Conservation (phyloP, 2,329 filamentous ascomycete species). For the Pseudocercospora eumusae region DNA sequence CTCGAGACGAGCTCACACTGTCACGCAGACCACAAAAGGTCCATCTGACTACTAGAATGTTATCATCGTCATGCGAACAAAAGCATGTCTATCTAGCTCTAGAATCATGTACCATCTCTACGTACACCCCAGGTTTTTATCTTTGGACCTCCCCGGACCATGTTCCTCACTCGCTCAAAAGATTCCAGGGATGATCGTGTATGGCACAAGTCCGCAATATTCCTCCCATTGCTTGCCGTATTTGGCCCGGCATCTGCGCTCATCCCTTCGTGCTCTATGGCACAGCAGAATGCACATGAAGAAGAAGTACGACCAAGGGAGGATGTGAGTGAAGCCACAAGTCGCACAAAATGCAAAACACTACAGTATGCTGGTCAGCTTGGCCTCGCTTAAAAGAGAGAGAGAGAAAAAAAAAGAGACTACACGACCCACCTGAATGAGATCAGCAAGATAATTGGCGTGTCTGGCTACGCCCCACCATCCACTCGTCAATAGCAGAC, state of each 20-base stretch:
- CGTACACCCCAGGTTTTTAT: too few species aligned
- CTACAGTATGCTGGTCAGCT: conserved; percentile 17
- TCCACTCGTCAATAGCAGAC: conserved; percentile 25
- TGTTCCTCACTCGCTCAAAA: conserved; percentile 11
- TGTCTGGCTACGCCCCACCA: conserved; percentile 30
- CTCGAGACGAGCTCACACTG: background rate
- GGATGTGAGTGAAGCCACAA: conserved; percentile 24
- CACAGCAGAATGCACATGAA: conserved; percentile 26
- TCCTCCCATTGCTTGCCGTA: conserved; percentile 28
- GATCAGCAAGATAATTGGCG: conserved; percentile 29
- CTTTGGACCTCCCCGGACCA: background rate
- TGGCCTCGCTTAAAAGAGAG: background rate
- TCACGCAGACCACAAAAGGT: background rate
- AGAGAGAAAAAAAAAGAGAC: too few species aligned
- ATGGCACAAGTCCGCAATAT: conserved; percentile 26
- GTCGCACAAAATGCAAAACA: conserved; percentile 27
- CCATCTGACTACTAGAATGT: background rate
- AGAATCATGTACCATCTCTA: background rate
- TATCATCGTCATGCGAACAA: too few species aligned
- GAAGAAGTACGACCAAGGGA: conserved; percentile 29
- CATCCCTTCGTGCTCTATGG: conserved; percentile 23
- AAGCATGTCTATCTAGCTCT: background rate
- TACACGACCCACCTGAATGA: conserved; percentile 17
- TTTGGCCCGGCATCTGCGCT: conserved; percentile 25
- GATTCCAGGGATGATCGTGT: conserved; percentile 24